These are phyloP conservation scores for Exophiala aquamarina DNA, from an alignment of 2,329 filamentous ascomycete species.

Conservation along the genomic window DNA sequence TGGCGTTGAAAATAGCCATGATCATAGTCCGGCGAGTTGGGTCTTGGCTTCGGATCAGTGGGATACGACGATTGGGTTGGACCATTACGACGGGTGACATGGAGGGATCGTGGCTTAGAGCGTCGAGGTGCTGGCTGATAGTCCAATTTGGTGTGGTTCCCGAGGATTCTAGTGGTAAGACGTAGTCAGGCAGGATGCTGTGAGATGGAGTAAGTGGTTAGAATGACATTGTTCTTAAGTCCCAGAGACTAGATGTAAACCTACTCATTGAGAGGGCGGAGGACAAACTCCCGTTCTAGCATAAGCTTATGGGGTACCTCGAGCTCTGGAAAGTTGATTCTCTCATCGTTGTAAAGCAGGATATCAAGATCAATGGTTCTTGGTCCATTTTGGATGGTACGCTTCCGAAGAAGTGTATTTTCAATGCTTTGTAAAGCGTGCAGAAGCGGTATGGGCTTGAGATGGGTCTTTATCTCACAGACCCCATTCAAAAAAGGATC, in stretches of 20 bases:
- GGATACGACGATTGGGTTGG: constrained; percentile 33
- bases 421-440: constrained; percentile 84
- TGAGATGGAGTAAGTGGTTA: constrained; percentile 7
- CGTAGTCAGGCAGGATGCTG: constrained; percentile 21
- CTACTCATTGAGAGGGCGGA: constrained; percentile 76
- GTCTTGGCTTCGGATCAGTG: constrained; percentile 60
- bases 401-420: constrained; percentile 72
- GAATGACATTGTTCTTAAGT: not conserved
- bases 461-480: constrained; percentile 71
- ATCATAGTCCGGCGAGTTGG: constrained; percentile 65
- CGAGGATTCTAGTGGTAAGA: constrained; percentile 12
- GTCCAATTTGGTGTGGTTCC: constrained; percentile 3
- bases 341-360: constrained; percentile 71
- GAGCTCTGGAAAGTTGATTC: constrained; percentile 69
- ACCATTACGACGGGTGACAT: constrained; percentile 38
- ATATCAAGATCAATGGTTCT: constrained; percentile 95
- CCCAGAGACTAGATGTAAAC: constrained; percentile 26
- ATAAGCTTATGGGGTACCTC: constrained; percentile 82
- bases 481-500: constrained; percentile 86
- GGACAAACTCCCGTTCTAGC: constrained; percentile 87
- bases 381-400: constrained; percentile 88
- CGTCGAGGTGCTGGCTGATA: constrained; percentile 15
- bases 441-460: constrained; percentile 73
- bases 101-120: constrained; percentile 45
- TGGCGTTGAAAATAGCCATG: constrained; percentile 95